A percentile compares a stretch with the other conserved stretches of the same genome.
These are phyloP conservation scores for Microbotryum lychnidis-dioicae DNA, from an alignment of 1,284 basidiomycete genomes.

Conservation along the genomic window DNA sequence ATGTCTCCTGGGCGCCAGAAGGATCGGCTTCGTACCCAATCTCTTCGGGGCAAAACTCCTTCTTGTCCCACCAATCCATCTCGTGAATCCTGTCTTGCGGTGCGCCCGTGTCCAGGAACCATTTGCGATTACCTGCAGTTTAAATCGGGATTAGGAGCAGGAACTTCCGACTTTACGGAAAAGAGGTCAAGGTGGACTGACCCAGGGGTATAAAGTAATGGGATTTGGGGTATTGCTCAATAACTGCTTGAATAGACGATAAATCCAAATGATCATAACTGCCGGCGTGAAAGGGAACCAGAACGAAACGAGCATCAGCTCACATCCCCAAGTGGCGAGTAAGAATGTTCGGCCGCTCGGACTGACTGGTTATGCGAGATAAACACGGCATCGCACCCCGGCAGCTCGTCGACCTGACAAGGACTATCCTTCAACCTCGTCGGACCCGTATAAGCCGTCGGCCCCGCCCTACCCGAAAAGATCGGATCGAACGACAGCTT, in stretches of 20 bases:
- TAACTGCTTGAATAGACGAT: slow-evolving; percentile 23
- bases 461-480: slow-evolving; percentile 33
- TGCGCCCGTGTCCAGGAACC: slow-evolving; percentile 29
- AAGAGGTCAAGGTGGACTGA: slow-evolving; percentile 3
- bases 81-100: slow-evolving; percentile 28
- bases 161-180: neutral
- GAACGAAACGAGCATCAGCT: neutral
- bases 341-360: too few species aligned
- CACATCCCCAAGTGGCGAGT: neutral
- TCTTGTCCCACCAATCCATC: slow-evolving; percentile 37
- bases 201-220: slow-evolving; percentile 36
- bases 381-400: slow-evolving; percentile 31
- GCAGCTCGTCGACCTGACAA: slow-evolving; percentile 33
- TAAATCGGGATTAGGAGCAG: neutral
- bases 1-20: neutral
- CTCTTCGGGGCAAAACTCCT: slow-evolving; percentile 40
- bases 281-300: neutral
- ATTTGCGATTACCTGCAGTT: slow-evolving; percentile 30
- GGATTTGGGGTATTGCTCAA: slow-evolving; percentile 22
- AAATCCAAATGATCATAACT: slow-evolving; percentile 38
- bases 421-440: slow-evolving; percentile 27
- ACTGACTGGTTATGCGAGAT: slow-evolving; percentile 38
- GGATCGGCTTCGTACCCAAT: slow-evolving; percentile 25
- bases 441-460: slow-evolving; percentile 33
- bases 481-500: slow-evolving; percentile 36